Evolutionary conservation across 257 asterid species (phyloP), one percentile per base, ranked within the genome.

Genomic region (Fraxinus americana): DNA sequence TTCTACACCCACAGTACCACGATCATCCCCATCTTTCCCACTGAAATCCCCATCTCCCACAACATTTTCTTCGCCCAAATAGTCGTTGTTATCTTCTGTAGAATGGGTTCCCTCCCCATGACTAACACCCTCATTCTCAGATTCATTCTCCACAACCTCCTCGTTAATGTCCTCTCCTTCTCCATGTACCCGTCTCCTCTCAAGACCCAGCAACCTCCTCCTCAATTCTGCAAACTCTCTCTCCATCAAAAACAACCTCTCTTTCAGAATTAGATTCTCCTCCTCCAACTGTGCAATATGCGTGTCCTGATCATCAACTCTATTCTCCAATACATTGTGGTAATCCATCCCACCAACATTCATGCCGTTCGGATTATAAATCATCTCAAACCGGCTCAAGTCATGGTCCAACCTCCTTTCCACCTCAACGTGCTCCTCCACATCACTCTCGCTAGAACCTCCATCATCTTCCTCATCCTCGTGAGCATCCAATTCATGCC

Each of bases 331-430:
- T 36, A 89, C 85, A 73, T 86, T 92, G 50, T 82, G 90, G 70
- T 83, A 86, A 17, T 90, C 96, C 80, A 80, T 66, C 74, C 87
- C 91, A 21, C 85, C 82, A 11, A 25, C 85, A 29, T 50, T 68
- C 11, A 25, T 61, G 13, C 65, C 80, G 50, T 63, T 88, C 0
- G 97, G 97, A 81, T 82, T 78, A 67, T 85, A 92, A 36, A 92
- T 85, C 97, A 92, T 92, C 83, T 92, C 97, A 63, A 92, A 92
- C 52, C 96, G 88, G 74, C 97, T 92, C 87, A 92, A 84, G 75
- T 90, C 97, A 77, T 90, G 97, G 76, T 90, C 94, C 86, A 92
- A 80, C 87, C 97, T 86, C 86, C 92, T 87, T 85, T 92, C 97
- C 43, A 92, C 92, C 85, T 92, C 94, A 9, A 89, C 88, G 45